These are phyloP conservation scores for Plasmodium knowlesi DNA, from an alignment of 169 alveolate species.

Conservation along the genomic window DNA sequence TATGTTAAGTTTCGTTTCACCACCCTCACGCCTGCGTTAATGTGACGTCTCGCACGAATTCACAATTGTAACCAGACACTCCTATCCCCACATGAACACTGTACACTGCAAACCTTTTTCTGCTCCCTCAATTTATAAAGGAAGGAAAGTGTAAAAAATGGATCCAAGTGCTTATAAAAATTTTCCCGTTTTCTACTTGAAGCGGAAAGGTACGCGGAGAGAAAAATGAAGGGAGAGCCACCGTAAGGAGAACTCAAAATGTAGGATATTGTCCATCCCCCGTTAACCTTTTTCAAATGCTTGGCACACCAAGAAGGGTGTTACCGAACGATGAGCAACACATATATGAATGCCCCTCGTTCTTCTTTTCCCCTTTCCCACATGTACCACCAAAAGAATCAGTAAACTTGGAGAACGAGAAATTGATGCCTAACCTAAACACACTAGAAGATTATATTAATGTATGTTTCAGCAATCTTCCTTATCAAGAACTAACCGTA, in stretches of 20 bases:
- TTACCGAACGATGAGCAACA: neutral
- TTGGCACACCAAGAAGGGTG: neutral
- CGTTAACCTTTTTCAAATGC: neutral
- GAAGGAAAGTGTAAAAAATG: slow-evolving; percentile 34
- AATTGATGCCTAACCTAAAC: slow-evolving; percentile 4
- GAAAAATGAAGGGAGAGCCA: neutral
- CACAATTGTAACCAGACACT: slow-evolving; percentile 8
- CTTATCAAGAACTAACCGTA: slow-evolving; percentile 19
- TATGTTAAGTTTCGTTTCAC: neutral
- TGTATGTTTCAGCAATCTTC: slow-evolving; percentile 13
- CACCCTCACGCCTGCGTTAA: neutral
- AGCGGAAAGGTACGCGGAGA: slow-evolving; percentile 41
- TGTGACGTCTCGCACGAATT: neutral
- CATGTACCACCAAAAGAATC: neutral
- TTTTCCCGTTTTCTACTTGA: slow-evolving; percentile 51
- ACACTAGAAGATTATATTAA: slow-evolving; percentile 46
- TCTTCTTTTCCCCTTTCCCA: neutral
- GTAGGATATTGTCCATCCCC: neutral
- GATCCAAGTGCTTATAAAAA: slow-evolving; percentile 60
- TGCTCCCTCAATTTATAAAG: neutral
- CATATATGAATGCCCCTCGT: neutral
- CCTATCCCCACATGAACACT: neutral
- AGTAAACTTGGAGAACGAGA: slow-evolving; percentile 25
- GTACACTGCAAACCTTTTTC: neutral
- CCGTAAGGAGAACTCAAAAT: neutral